Percentiles rank a stretch among this genome's conserved stretches.
Conservation (phyloP, 2,329 filamentous ascomycete genomes). For the Thelonectria olida region DNA sequence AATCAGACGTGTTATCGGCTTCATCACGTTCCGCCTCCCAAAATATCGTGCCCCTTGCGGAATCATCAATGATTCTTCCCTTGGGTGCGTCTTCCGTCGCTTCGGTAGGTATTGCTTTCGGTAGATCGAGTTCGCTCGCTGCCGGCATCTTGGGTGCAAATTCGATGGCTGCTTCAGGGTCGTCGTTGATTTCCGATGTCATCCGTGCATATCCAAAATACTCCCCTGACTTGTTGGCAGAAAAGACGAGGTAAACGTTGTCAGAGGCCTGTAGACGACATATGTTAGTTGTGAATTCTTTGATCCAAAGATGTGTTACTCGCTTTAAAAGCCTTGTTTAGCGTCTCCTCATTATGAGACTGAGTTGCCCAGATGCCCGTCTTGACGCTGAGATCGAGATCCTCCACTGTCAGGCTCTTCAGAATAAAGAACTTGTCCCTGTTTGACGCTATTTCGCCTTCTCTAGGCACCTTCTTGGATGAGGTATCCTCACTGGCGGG, state of each 20-base stretch:
- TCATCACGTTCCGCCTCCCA: constrained; percentile 84
- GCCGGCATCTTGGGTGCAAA: constrained; percentile 73
- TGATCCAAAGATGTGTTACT: constrained; percentile 30
- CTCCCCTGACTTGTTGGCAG: constrained; percentile 96
- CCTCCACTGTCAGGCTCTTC: constrained; percentile 91
- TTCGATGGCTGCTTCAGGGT: constrained; percentile 74
- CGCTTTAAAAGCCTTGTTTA: constrained; percentile 87
- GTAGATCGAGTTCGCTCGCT: constrained; percentile 69
- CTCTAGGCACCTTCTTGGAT: constrained; percentile 6
- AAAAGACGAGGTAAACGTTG: constrained; percentile 92
- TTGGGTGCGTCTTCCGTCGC: constrained; percentile 81
- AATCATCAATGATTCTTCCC: constrained; percentile 91
- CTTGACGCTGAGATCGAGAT: constrained; percentile 86
- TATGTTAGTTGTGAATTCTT: constrained; percentile 10
- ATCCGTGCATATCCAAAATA: constrained; percentile 97
- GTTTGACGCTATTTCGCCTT: constrained; percentile 32
- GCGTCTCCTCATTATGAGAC: constrained; percentile 84
- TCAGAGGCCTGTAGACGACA: constrained; percentile 69
- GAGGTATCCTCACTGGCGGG: constrained; percentile 13
- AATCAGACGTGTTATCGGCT: constrained; percentile 54
- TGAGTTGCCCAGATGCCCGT: constrained; percentile 96
- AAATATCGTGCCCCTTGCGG: constrained; percentile 92
- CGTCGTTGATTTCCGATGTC: constrained; percentile 83
- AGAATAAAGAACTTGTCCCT: constrained; percentile 89
- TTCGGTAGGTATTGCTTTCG: constrained; percentile 82